Evolutionary conservation across 768 basidiomycete genomes (phyloP), one percentile per base, ranked within the genome.

Genomic region (Naganishia antarctica): DNA sequence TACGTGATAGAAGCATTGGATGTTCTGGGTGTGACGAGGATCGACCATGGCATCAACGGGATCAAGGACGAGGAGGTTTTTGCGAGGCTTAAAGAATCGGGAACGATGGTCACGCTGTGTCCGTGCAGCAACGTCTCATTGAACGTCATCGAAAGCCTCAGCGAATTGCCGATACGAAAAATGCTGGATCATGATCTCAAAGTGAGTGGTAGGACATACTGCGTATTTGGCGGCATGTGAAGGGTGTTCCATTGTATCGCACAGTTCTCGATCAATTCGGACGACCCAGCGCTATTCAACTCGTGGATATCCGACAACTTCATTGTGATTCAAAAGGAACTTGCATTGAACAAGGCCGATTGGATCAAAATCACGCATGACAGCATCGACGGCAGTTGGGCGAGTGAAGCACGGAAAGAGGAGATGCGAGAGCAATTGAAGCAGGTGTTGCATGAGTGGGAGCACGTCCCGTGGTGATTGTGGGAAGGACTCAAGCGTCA

Each of bases 231-330:
- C 37, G 31, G 6, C 6, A 4, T 11, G 37, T 4, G 53, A n/a
- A 51, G 13, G 28, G 4, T 37, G 4, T 40, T n/a, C 34, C 9
- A 18, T 11, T 23, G 23, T 9, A 4, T 16, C 21, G 3, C 29
- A 13, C 50, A 63, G 44, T 72, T 72, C 61, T 66, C 64, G 11
- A 60, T 72, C 64, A 72, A 72, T 47, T 63, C 64, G 29, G 71
- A 72, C 47, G 71, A 72, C 65, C 71, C 71, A 1, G 59, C 68
- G 0, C 70, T 65, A 53, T 68, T 72, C 18, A 69, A 67, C 15
- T 67, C 61, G 37, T 72, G 66, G 65, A 45, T 70, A 31, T 59
- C 68, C 40, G 68, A 66, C 32, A 67, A 68, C 61, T 72, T 67
- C 58, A 11, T 68, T 28, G 68, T 64, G 2, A 69, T 72, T 0